Conservation (phyloP, 495 filamentous ascomycete genomes). For the Aspergillus asperescens region DNA sequence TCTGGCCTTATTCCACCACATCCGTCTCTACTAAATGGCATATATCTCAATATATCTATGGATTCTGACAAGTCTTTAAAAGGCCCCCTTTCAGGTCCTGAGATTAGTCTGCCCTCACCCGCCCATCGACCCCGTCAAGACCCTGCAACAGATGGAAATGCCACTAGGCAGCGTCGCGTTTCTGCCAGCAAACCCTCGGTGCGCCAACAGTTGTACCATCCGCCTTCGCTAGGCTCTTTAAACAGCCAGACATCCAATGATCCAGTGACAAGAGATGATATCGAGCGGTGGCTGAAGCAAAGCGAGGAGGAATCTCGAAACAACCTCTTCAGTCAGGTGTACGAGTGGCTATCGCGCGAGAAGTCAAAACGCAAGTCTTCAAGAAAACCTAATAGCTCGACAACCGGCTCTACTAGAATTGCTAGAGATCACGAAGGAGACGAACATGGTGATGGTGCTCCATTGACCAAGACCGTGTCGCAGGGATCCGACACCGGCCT, state of each 20-base stretch:
- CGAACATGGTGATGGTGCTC: constrained; percentile 28
- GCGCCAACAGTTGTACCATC: constrained; percentile 23
- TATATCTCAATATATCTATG: constrained; percentile 14
- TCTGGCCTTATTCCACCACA: not conserved
- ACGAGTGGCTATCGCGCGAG: constrained; percentile 75
- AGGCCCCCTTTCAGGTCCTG: constrained; percentile 29
- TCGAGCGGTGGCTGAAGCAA: constrained; percentile 22
- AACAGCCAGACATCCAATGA: constrained; percentile 31
- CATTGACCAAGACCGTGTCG: constrained; percentile 27
- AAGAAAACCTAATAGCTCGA: constrained; percentile 20
- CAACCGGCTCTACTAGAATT: constrained; percentile 1
- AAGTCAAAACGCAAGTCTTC: constrained; percentile 56
- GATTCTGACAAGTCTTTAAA: constrained; percentile 27
- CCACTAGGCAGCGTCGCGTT: constrained; percentile 26
- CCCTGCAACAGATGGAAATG: constrained; percentile 21
- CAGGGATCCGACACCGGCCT: constrained; percentile 53
- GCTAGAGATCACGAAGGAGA: constrained; percentile 22
- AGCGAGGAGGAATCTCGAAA: constrained; percentile 33
- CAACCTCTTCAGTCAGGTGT: constrained; percentile 62
- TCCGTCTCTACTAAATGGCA: constrained; percentile 1
- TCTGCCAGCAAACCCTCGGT: constrained; percentile 26
- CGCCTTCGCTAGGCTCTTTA: constrained; percentile 28
- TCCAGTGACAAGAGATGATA: constrained; percentile 21
- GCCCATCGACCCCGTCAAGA: constrained; percentile 9
- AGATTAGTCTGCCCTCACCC: constrained; percentile 27